Percentiles rank a stretch among this genome's conserved stretches.
Evolutionary conservation across 2,329 filamentous ascomycete species (phyloP).

Genomic region (Clarireedia monteithiana): DNA sequence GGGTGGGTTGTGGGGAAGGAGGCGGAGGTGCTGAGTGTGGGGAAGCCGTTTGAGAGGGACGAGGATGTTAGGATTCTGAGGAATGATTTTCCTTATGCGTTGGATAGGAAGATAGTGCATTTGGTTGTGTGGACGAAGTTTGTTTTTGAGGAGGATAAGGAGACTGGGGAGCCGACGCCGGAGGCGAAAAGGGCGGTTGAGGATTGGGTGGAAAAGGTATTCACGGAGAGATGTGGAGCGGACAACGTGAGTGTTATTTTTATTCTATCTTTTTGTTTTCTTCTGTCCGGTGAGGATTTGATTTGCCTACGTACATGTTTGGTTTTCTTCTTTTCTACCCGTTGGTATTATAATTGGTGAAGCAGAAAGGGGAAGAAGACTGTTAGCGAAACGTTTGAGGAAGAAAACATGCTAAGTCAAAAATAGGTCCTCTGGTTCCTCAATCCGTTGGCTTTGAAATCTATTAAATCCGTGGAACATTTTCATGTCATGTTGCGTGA

Average conservation of each 20-base stretch:
- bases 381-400: neutral
- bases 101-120: conserved; percentile 71
- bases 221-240: conserved; percentile 44
- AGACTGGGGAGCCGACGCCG: conserved; percentile 53
- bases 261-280: neutral
- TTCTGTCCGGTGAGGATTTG: neutral
- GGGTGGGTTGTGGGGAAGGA: conserved; percentile 46
- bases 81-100: conserved; percentile 93
- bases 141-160: conserved; percentile 58
- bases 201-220: conserved; percentile 59
- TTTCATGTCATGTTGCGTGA: conserved; percentile 90
- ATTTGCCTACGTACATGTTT: neutral
- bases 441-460: conserved; percentile 83
- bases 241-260: conserved; percentile 41
- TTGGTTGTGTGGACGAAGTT: conserved; percentile 94
- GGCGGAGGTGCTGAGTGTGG: neutral
- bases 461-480: conserved; percentile 80
- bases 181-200: conserved; percentile 58
- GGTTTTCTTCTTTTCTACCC: neutral
- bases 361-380: neutral
- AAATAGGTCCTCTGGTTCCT: conserved; percentile 68
- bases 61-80: conserved; percentile 64
- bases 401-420: neutral
- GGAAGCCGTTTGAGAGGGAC: conserved; percentile 29
- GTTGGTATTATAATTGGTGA: neutral